phyloP scores from a whole-genome alignment of 371 early-diverging fungal genomes.

The Mortierella sp. region DNA sequence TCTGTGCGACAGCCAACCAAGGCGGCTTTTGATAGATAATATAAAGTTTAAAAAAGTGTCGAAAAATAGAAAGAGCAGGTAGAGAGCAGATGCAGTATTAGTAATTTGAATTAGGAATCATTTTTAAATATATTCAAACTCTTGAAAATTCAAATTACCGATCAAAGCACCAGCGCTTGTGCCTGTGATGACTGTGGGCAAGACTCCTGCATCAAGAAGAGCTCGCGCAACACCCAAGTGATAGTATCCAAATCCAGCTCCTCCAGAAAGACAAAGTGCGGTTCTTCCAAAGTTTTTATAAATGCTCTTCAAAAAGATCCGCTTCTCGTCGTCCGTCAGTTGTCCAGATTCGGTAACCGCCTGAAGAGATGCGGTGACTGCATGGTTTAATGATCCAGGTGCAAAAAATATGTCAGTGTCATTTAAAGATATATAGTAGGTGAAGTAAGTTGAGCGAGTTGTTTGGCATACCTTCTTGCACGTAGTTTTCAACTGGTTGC shows the following conservation, averaged over 20 bases:
- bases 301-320: conserved; percentile 79
- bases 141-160: conserved; percentile 38
- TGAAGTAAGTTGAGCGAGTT: neutral
- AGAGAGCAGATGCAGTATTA: conserved; percentile 27
- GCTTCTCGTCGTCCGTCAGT: conserved; percentile 70
- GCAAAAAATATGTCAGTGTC: neutral
- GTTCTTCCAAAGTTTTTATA: conserved; percentile 88
- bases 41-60: neutral
- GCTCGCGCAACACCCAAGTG: conserved; percentile 86
- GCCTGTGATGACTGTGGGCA: conserved; percentile 91
- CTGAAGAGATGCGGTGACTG: conserved; percentile 75
- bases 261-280: conserved; percentile 91
- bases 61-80: conserved; percentile 35
- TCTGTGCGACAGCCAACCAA: conserved; percentile 85
- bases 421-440: neutral
- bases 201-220: conserved; percentile 77
- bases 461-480: conserved; percentile 73
- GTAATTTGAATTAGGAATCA: conserved; percentile 27
- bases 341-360: conserved; percentile 66
- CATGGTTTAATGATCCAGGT: neutral
- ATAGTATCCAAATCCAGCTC: conserved; percentile 88
- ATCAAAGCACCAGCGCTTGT: conserved; percentile 86
- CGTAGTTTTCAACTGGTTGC: conserved; percentile 80
- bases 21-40: conserved; percentile 70
- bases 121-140: neutral